Conservation (phyloP, 2,329 filamentous ascomycete species). For the Hyphodiscus sp. region DNA sequence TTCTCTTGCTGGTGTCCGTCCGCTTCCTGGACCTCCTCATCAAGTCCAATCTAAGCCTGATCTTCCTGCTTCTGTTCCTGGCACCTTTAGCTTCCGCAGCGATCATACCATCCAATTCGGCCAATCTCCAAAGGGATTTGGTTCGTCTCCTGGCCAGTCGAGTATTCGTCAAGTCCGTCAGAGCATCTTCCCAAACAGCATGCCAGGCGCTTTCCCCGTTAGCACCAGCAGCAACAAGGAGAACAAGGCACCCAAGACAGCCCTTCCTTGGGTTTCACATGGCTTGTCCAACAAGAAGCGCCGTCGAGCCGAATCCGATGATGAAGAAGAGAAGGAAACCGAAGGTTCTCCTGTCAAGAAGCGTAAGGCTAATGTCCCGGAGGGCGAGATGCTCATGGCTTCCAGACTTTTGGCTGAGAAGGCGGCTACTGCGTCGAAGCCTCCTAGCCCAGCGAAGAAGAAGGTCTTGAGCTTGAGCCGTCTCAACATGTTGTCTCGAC, state of each 20-base stretch:
- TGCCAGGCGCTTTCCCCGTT: constrained; percentile 53
- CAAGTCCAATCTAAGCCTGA: constrained; percentile 5
- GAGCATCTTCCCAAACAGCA: constrained; percentile 40
- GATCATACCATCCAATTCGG: constrained; percentile 58
- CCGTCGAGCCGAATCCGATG: constrained; percentile 49
- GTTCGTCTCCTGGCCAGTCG: constrained; percentile 50
- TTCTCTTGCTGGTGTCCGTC: constrained; percentile 22
- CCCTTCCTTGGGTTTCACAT: constrained; percentile 45
- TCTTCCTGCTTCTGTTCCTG: constrained; percentile 37
- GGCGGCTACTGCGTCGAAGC: constrained; percentile 22
- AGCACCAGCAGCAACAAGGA: constrained; percentile 47
- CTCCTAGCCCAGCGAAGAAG: constrained; percentile 47
- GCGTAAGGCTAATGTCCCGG: constrained; percentile 35
- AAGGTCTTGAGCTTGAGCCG: constrained; percentile 50
- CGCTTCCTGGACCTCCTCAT: constrained; percentile 19
- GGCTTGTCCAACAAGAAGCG: constrained; percentile 63
- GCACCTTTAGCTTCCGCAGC: constrained; percentile 59
- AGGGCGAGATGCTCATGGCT: constrained; percentile 26
- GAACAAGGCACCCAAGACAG: constrained; percentile 34
- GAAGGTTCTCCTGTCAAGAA: constrained; percentile 50
- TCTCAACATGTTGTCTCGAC: constrained; percentile 54
- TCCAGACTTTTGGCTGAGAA: constrained; percentile 24
- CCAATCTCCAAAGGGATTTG: constrained; percentile 43
- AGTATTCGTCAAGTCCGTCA: constrained; percentile 54
- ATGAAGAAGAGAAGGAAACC: constrained; percentile 45